Percentiles rank a stretch among this genome's conserved stretches.
Conservation (phyloP, 2,329 filamentous ascomycete genomes). For the Ampelomyces quisqualis region DNA sequence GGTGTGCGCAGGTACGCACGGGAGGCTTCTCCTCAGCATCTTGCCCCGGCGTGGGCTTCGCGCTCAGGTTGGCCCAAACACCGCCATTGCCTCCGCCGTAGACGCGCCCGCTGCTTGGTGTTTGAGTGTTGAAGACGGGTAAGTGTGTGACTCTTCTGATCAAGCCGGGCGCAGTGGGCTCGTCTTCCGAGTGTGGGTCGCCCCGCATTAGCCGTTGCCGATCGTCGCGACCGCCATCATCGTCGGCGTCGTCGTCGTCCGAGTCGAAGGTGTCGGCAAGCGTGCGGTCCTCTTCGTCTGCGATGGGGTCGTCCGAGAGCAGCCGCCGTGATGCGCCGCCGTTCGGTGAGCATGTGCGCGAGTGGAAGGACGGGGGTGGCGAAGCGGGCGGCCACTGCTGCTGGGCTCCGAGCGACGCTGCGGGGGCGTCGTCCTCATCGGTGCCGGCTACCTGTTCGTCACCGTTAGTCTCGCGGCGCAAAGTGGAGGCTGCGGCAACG, state of each 20-base stretch:
- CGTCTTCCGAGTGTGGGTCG: conserved; percentile 43
- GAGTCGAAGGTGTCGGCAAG: conserved; percentile 87
- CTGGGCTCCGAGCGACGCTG: conserved; percentile 20
- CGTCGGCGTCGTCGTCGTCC: conserved; percentile 67
- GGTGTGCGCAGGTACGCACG: conserved; percentile 58
- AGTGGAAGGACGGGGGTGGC: conserved; percentile 79
- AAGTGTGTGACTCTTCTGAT: conserved; percentile 56
- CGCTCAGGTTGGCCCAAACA: conserved; percentile 92
- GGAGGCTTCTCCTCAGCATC: conserved; percentile 90
- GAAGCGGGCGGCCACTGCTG: conserved; percentile 47
- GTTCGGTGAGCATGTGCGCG: conserved; percentile 69
- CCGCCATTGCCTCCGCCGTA: conserved; percentile 83
- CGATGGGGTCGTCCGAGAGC: conserved; percentile 55
- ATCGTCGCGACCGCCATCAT: conserved; percentile 72
- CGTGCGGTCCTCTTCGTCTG: conserved; percentile 68
- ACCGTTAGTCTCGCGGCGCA: conserved; percentile 17
- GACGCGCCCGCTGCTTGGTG: conserved; percentile 51
- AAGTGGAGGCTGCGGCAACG: conserved; percentile 23
- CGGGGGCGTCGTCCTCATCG: conserved; percentile 46
- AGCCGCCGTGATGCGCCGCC: conserved; percentile 50
- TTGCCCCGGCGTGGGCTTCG: conserved; percentile 80
- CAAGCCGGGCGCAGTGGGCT: conserved; percentile 40
- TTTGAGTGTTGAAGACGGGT: conserved; percentile 51
- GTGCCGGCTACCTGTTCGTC: conserved; percentile 45
- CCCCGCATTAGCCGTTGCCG: conserved; percentile 82